Percentiles rank a stretch among this genome's conserved stretches.
Conservation (phyloP, 1,284 basidiomycete species). For the Puccinia polysora region DNA sequence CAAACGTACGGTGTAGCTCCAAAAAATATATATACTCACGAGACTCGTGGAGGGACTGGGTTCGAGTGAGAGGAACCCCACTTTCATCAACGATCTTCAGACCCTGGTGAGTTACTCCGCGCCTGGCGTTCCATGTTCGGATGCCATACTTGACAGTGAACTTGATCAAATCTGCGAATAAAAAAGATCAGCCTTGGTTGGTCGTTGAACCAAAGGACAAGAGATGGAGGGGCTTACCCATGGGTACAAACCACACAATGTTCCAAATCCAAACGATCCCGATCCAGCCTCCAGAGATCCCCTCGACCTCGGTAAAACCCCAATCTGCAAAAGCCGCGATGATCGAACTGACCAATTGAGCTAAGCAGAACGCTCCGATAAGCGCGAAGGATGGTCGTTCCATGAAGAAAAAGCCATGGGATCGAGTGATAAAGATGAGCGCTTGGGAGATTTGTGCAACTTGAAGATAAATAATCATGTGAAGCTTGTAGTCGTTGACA, state of each 20-base stretch:
- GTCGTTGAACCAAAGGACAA: background rate
- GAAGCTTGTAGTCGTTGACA: slow-evolving; percentile 69
- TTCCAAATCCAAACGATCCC: slow-evolving; percentile 78
- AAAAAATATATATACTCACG: slow-evolving; percentile 8
- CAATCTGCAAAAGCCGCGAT: slow-evolving; percentile 88
- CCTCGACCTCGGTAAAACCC: slow-evolving; percentile 61
- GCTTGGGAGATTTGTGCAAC: slow-evolving; percentile 98
- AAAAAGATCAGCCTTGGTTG: background rate
- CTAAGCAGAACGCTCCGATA: slow-evolving; percentile 81
- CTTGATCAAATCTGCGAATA: slow-evolving; percentile 32
- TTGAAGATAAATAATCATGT: slow-evolving; percentile 78
- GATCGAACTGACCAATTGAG: slow-evolving; percentile 89
- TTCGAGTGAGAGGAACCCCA: slow-evolving; percentile 37
- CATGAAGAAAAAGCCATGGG: slow-evolving; percentile 96
- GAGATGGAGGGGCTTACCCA: slow-evolving; percentile 55
- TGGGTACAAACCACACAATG: slow-evolving; percentile 88
- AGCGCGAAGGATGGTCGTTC: slow-evolving; percentile 88
- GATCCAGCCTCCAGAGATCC: slow-evolving; percentile 85
- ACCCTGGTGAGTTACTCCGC: slow-evolving; percentile 17
- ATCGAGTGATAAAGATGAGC: slow-evolving; percentile 92
- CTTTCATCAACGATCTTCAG: slow-evolving; percentile 30
- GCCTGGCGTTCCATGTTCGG: slow-evolving; percentile 30
- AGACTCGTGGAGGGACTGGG: slow-evolving; percentile 37
- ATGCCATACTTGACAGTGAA: slow-evolving; percentile 42
- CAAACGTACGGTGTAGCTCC: too few relatives aligned